Base-by-base conservation (phyloP, 2,329 filamentous ascomycete genomes). In the Cladophialophora carrionii region DNA sequence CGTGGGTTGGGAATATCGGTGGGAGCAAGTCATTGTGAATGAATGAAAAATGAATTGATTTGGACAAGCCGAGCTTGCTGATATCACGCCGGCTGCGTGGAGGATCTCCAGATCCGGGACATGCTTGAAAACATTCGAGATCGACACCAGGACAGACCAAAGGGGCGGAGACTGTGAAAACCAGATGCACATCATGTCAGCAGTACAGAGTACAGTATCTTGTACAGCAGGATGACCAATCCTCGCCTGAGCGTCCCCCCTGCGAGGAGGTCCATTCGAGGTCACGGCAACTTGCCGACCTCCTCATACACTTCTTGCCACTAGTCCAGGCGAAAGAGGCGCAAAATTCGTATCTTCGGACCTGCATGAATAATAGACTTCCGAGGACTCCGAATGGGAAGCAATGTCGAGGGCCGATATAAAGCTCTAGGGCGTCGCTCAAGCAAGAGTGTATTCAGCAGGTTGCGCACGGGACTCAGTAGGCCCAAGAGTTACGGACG, bases 401-500 rank as follows among this genome's bases (percentile, higher is more conserved):
- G 26, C 6, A 29, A 29, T 29, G 6, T 3, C 6, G 26, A 17
- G 37, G 37, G 37, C 14, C 17, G 37, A 41, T 41, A 14, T n/a
- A n/a, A 43, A n/a, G 37, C 17, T 14, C 7, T n/a, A 20, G 17
- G 17, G 17, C 4, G 17, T 9, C 17, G 6, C 3, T 29, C 26
- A 6, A n/a, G n/a, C n/a, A n/a, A n/a, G n/a, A n/a, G n/a, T n/a
- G n/a, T n/a, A n/a, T n/a, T n/a, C n/a, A n/a, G n/a, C n/a, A n/a
- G n/a, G n/a, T n/a, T n/a, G n/a, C n/a, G n/a, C 52, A 29, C 24
- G 56, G 56, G 37, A 22, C 26, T 22, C 20, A 6, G 9, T 4
- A 32, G 24, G 32, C 34, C 32, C 8, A 14, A 14, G 37, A 1
- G 43, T 60, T 60, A 60, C 57, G 57, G 57, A 52, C 57, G 57